phyloP scores from a whole-genome alignment of 768 basidiomycete species.

The Hericium alpestre region DNA sequence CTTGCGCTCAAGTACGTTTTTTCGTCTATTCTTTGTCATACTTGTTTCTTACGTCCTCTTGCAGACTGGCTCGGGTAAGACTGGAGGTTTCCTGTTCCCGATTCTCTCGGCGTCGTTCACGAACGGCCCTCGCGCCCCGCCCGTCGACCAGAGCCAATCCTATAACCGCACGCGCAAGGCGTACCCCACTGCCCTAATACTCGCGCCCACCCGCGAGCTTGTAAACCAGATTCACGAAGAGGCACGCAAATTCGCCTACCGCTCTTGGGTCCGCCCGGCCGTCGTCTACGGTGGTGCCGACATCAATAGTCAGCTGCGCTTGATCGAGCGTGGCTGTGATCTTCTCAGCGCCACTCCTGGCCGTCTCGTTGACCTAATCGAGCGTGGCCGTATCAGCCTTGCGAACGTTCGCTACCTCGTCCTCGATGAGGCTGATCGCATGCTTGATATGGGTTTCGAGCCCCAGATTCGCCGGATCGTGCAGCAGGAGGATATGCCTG shows the following conservation, averaged over 20 bases:
- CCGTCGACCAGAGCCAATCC: constrained; percentile 33
- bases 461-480: constrained; percentile 98
- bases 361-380: constrained; percentile 95
- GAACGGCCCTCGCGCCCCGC: constrained; percentile 67
- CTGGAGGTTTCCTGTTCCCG: constrained; percentile 97
- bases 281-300: constrained; percentile 99
- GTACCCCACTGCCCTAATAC: constrained; percentile 92
- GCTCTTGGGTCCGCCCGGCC: constrained; percentile 97
- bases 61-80: constrained; percentile 99
- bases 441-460: constrained; percentile 99
- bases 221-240: constrained; percentile 99
- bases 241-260: constrained; percentile 97
- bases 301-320: constrained; percentile 89
- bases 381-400: constrained; percentile 92
- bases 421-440: constrained; percentile 98
- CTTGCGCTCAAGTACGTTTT: constrained; percentile 72
- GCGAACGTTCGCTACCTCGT: constrained; percentile 97
- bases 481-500: constrained; percentile 98
- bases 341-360: constrained; percentile 95
- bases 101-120: constrained; percentile 90
- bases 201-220: constrained; percentile 96
- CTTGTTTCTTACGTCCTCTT: constrained; percentile 9
- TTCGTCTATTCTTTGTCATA: constrained; percentile 5
- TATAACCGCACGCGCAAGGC: constrained; percentile 77
- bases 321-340: constrained; percentile 94